A percentile compares a stretch with the other conserved stretches of the same genome.
phyloP scores from a whole-genome alignment of 2,329 filamentous ascomycete genomes.

The Aspergillus puulaauensis region DNA sequence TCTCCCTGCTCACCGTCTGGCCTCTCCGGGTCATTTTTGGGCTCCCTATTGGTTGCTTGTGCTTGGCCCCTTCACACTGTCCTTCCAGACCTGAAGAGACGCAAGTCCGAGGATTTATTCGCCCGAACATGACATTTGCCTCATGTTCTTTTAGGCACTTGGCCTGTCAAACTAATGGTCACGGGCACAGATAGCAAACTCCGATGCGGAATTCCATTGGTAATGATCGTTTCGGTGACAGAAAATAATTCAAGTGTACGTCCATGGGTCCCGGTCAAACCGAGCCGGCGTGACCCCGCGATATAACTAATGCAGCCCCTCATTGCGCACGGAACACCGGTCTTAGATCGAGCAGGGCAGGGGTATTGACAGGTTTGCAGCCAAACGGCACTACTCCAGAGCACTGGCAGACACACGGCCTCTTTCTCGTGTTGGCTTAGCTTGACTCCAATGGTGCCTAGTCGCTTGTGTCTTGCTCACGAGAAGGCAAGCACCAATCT shows the following conservation, averaged over 20 bases:
- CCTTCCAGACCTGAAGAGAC: constrained; percentile 4
- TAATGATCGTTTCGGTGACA: not conserved
- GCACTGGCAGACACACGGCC: constrained; percentile 12
- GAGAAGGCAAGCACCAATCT: constrained; percentile 5
- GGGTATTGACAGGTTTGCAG: constrained; percentile 15
- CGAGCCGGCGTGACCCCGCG: constrained; percentile 4
- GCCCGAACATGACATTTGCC: constrained; percentile 12
- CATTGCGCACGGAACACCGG: constrained; percentile 12
- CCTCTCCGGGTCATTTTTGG: constrained; percentile 4
- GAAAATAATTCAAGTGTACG: not conserved
- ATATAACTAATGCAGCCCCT: constrained; percentile 5
- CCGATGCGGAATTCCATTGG: not conserved
- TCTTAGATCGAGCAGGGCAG: constrained; percentile 14
- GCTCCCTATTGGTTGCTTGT: not conserved
- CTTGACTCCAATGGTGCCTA: not conserved
- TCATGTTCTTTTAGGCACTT: constrained; percentile 12
- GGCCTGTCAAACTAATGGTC: constrained; percentile 5
- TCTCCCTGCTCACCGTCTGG: not conserved
- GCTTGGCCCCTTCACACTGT: constrained; percentile 3
- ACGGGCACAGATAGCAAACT: not conserved
- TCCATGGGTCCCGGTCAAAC: constrained; percentile 1
- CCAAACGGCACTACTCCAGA: constrained; percentile 23
- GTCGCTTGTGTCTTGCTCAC: not conserved
- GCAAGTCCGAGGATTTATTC: constrained; percentile 14
- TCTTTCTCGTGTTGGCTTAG: constrained; percentile 5